Evolutionary conservation across 1,284 basidiomycete species (phyloP), one percentile per base, ranked within the genome.

Genomic region (Tetrapyrgos nigripes): DNA sequence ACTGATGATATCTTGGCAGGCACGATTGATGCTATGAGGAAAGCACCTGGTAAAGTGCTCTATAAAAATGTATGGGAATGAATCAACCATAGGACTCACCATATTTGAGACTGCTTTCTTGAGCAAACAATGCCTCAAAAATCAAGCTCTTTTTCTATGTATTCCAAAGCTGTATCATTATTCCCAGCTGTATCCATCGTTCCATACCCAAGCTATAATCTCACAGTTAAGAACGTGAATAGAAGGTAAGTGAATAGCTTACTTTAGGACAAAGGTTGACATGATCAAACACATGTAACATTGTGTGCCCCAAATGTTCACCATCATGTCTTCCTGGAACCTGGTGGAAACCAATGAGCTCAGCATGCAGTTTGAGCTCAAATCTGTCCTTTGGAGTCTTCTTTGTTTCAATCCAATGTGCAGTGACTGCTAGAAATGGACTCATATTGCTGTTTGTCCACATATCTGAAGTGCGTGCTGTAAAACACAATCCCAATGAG

Each of bases 281-380:
- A 1, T 56, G 53, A 47, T 73, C 67, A 23, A 65, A 35, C 17
- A 73, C 57, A 44, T 62, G 52, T 1, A 70, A 26, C 23, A 71
- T 64, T 47, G 59, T 61, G 48, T 61, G 5, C 24, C 60, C 66
- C 29, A 73, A 66, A 48, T 73, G 62, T 45, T 68, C 58, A 4
- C 68, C 71, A 58, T 59, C 62, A 61, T 73, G 71, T 2, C 46
- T 46, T 5, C 70, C 70, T 21, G 65, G 64, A 24, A 73, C 56
- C n/a, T 47, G 53, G 23, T 63, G 64, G 53, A 73, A 72, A 11
- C 64, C 69, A 47, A 72, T 53, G 21, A 68, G 54, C 27, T 60
- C 53, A 8, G 58, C 50, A 9, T 55, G 37, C 10, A 65, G 54
- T 4, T 50, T 60, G 28, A 67, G 62, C 21, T 61, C 40, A 14